Evolutionary conservation across 495 filamentous ascomycete species (phyloP), one percentile per base, ranked within the genome.

Genomic region (Saxophila tyrrhenica): DNA sequence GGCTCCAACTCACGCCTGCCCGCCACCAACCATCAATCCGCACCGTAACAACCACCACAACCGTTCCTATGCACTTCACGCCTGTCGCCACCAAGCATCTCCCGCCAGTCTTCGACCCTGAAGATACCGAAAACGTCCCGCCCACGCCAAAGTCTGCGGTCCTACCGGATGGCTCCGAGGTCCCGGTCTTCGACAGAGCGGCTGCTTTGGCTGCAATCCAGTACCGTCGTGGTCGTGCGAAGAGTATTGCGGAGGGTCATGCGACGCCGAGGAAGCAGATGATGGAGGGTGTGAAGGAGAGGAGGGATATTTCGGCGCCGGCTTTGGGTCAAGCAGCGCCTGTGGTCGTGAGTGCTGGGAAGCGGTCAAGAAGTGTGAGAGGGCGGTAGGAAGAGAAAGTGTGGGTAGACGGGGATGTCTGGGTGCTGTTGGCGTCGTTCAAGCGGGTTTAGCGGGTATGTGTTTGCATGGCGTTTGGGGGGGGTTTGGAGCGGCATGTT

Each of bases 231-330:
- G 69, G 69, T 0, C 44, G 69, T 9, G 69, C 69, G 25, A 62
- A 65, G 57, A 69, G 66, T 42, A 61, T 72, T 44, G 67, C 67
- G 1, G 46, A 55, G 16, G 69, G 69, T 15, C 61, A 65, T 21
- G 51, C 56, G 39, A 70, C 69, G 62, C 68, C 69, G 50, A 43
- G 56, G 50, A 65, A 64, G 64, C 61, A 65, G 63, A 66, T 69
- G 69, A 48, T 69, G 52, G 62, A 64, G 21, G 58, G 49, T 1
- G 50, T 51, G 1, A 57, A 25, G 24, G 64, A 59, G 56, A 57
- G 69, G 47, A 57, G 69, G 46, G 68, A 72, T 56, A 64, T 69
- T 45, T 70, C 66, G 57, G 69, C 69, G 52, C 69, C 69, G 20
- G 64, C 64, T 23, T 22, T 65, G 46, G 60, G 62, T 20, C 43